These are phyloP conservation scores for Boletus reticulatus DNA, from an alignment of 768 basidiomycete species.

Conservation along the genomic window DNA sequence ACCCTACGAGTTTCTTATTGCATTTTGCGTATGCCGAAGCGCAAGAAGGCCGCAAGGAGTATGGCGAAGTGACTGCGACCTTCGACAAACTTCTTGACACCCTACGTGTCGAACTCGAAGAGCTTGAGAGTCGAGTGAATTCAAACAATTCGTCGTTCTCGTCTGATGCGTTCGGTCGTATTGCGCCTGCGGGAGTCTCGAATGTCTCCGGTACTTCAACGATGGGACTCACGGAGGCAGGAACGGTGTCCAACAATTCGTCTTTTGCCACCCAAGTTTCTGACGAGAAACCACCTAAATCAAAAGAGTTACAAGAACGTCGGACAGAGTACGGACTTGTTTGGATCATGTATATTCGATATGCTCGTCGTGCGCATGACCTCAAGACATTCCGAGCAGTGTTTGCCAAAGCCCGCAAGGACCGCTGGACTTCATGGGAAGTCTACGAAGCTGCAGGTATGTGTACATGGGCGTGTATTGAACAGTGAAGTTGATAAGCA, in stretches of 20 bases:
- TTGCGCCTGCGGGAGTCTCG: constrained; percentile 25
- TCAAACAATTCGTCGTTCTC: constrained; percentile 38
- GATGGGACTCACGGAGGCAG: constrained; percentile 26
- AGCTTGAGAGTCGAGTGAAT: constrained; percentile 46
- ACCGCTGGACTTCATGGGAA: constrained; percentile 82
- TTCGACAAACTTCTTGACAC: constrained; percentile 72
- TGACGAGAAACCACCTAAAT: constrained; percentile 52
- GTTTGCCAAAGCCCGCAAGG: constrained; percentile 80
- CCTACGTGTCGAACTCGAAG: constrained; percentile 64
- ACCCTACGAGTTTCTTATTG: constrained; percentile 85
- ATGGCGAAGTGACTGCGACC: constrained; percentile 62
- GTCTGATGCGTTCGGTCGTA: constrained; percentile 33
- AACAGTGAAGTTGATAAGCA: constrained; percentile 4
- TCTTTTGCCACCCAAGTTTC: constrained; percentile 50
- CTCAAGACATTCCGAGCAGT: constrained; percentile 73
- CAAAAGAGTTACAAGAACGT: constrained; percentile 52
- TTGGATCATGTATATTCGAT: constrained; percentile 92
- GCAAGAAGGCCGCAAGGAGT: constrained; percentile 61
- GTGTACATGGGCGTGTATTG: background rate
- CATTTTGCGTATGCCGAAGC: constrained; percentile 85
- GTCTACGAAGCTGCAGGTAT: constrained; percentile 90
- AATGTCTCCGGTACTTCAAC: constrained; percentile 5
- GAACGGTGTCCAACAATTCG: constrained; percentile 38
- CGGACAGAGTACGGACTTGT: constrained; percentile 74
- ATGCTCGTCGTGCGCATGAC: constrained; percentile 84